Evolutionary conservation across 768 basidiomycete genomes (phyloP), one percentile per base, ranked within the genome.

Genomic region (Suillus spraguei): DNA sequence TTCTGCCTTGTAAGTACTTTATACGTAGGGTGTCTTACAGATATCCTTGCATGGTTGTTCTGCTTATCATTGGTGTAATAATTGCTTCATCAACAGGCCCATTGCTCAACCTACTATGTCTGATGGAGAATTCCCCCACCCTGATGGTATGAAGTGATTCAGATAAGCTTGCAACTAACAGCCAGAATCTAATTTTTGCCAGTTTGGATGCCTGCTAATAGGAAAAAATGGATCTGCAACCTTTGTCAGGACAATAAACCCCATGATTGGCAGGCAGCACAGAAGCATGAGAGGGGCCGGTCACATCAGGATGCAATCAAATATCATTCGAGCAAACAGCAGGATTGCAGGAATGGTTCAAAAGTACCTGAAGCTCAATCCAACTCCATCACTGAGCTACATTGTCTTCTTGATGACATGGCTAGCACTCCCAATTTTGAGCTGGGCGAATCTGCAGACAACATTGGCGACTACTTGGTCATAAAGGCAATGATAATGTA

Each of bases 221-320:
- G 38, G 3, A 33, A 47, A 4, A 49, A 36, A 22, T 60, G 24
- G 59, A 60, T 20, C n/a, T n/a, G n/a, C n/a, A n/a, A n/a, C n/a
- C n/a, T n/a, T n/a, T n/a, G n/a, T n/a, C n/a, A n/a, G n/a, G n/a
- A n/a, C n/a, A 36, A 49, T n/a, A 60, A 47, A 49, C 44, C 49
- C 22, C 59, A 49, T 49, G 10, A 28, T 49, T 7, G 24, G 24
- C 10, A 1, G 20, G 17, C n/a, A 5, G n/a, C 9, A 20, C 44
- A 9, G 44, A 17, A 8, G 14, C 42, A 44, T 9, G 20, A 44
- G 42, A 44, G 10, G 8, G 4, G 3, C 13, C 11, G 5, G 38
- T 38, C 38, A 38, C 46, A 47, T 60, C 59, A 60, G 47, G 41
- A 17, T 32, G n/a, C 41, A n/a, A 17, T 47, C 20, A 42, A 46